Percentiles rank a stretch among this genome's conserved stretches.
phyloP scores from a whole-genome alignment of 495 filamentous ascomycete species.

The Immersiella caudata region DNA sequence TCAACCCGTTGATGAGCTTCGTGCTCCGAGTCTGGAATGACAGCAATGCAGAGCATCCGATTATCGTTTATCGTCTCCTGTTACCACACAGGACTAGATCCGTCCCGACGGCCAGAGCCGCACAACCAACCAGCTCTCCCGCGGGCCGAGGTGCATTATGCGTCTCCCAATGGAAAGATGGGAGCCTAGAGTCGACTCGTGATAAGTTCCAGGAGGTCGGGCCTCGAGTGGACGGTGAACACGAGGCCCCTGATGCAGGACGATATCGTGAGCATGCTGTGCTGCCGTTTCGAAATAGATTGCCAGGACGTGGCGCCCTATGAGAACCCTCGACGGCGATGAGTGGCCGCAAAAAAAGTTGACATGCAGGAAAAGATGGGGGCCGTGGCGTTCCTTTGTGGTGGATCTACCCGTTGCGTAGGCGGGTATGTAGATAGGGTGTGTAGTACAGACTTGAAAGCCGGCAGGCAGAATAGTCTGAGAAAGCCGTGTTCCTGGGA shows the following conservation, averaged over 20 bases:
- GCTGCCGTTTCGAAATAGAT: constrained; percentile 30
- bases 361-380: constrained; percentile 4
- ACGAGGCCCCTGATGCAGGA: constrained; percentile 17
- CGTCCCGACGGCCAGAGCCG: background rate
- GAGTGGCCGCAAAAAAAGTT: background rate
- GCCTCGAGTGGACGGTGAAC: background rate
- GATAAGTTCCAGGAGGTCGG: background rate
- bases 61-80: background rate
- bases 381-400: background rate
- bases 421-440: background rate
- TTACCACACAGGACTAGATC: background rate
- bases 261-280: constrained; percentile 25
- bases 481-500: background rate
- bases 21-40: background rate
- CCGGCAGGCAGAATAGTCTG: background rate
- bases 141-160: constrained; percentile 1
- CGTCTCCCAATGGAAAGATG: background rate
- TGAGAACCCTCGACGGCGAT: background rate
- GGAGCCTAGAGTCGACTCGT: background rate
- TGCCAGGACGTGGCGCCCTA: constrained; percentile 13
- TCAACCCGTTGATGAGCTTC: too few relatives aligned
- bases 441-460: background rate
- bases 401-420: constrained; percentile 7
- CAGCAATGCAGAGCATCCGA: background rate
- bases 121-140: background rate